A percentile compares a stretch with the other conserved stretches of the same genome.
phyloP scores from a whole-genome alignment of 2,329 filamentous ascomycete species.

The Penicillium capsulatum region DNA sequence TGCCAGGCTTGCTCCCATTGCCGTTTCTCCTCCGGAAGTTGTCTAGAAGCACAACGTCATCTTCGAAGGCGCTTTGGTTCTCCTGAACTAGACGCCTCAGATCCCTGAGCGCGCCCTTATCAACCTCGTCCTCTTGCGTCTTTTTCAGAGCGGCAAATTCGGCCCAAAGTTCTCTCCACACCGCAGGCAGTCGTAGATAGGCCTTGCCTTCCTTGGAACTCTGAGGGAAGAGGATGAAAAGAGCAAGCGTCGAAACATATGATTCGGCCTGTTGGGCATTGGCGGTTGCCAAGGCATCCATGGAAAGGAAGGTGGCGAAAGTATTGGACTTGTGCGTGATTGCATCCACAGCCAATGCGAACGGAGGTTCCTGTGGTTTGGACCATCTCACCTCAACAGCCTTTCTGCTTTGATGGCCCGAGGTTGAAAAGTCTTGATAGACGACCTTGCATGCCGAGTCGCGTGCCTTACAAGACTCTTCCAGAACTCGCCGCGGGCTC shows the following conservation, averaged over 20 bases:
- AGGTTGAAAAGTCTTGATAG: constrained; percentile 67
- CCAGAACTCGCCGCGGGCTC: constrained; percentile 69
- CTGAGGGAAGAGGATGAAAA: constrained; percentile 77
- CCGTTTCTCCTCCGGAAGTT: constrained; percentile 60
- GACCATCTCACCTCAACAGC: constrained; percentile 73
- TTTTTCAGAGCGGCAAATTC: constrained; percentile 72
- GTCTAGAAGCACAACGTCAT: constrained; percentile 71
- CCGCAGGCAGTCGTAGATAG: constrained; percentile 68
- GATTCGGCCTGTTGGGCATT: constrained; percentile 78
- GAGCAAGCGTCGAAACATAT: constrained; percentile 72
- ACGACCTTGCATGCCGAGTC: constrained; percentile 56
- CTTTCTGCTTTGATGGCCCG: constrained; percentile 71
- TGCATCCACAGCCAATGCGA: constrained; percentile 40
- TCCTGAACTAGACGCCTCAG: constrained; percentile 49
- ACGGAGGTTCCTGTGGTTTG: constrained; percentile 60
- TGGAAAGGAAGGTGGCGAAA: constrained; percentile 60
- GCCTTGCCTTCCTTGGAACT: constrained; percentile 82
- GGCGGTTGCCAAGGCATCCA: constrained; percentile 69
- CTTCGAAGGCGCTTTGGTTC: constrained; percentile 51
- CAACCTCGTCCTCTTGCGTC: constrained; percentile 62
- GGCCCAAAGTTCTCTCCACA: constrained; percentile 81
- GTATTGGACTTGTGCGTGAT: constrained; percentile 46
- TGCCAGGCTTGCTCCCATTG: constrained; percentile 25
- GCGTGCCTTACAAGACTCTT: constrained; percentile 84
- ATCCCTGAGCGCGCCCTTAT: constrained; percentile 64